A percentile compares a stretch with the other conserved stretches of the same genome.
phyloP scores from a whole-genome alignment of 768 basidiomycete genomes.

The Lanmaoa pseudosensibilis region DNA sequence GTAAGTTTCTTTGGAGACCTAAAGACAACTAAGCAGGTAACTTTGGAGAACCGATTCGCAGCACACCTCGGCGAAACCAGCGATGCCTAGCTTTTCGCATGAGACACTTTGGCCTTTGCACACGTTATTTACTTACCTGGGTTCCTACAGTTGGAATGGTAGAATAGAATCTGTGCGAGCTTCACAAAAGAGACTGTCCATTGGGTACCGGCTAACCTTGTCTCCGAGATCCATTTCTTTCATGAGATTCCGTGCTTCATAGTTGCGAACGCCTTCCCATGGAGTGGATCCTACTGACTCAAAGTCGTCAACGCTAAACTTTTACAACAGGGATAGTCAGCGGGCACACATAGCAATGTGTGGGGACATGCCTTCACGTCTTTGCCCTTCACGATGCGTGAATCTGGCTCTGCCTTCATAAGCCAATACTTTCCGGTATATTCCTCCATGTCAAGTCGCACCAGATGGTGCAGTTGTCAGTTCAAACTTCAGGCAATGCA shows the following conservation, averaged over 20 bases:
- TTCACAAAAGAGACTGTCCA: not conserved
- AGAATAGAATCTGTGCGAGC: constrained; percentile 70
- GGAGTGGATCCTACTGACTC: constrained; percentile 66
- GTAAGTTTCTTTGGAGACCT: constrained; percentile 84
- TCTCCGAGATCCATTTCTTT: constrained; percentile 77
- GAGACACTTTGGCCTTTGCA: constrained; percentile 1
- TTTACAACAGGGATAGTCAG: constrained; percentile 4
- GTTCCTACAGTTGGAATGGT: constrained; percentile 83
- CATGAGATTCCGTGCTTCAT: constrained; percentile 82
- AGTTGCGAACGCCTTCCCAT: constrained; percentile 89
- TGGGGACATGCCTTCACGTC: constrained; percentile 68
- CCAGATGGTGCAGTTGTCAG: not conserved
- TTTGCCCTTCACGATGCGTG: constrained; percentile 80
- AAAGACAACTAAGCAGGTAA: constrained; percentile 5
- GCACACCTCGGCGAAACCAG: constrained; percentile 77
- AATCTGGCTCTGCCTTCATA: constrained; percentile 85
- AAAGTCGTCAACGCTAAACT: constrained; percentile 90
- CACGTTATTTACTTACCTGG: constrained; percentile 53
- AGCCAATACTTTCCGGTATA: constrained; percentile 53
- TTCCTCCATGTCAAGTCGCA: constrained; percentile 4
- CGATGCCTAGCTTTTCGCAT: constrained; percentile 53
- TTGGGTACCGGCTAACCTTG: constrained; percentile 46
- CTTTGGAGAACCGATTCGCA: not conserved
- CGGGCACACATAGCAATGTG: too few species aligned
- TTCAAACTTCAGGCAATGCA: too few species aligned